Evolutionary conservation across 1,284 basidiomycete species (phyloP).

Genomic region (Mycena sp.): DNA sequence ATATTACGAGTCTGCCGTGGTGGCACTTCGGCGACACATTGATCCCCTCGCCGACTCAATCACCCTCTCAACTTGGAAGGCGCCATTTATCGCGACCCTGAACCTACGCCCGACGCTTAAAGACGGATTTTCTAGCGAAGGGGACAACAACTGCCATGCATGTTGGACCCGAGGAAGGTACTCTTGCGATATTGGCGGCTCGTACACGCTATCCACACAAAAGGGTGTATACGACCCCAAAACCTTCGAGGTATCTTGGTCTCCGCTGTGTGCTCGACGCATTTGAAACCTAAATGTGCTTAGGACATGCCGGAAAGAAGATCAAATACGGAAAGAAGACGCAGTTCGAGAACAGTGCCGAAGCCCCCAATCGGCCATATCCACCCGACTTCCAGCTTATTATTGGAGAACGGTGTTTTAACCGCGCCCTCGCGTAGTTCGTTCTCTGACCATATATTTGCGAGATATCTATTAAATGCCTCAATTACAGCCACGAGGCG

Average conservation of each 20-base stretch:
- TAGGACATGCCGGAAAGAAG: conserved; percentile 22
- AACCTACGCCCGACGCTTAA: conserved; percentile 23
- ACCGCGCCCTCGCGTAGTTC: conserved; percentile 26
- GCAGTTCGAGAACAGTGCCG: conserved; percentile 28
- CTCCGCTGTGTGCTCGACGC: too few species aligned
- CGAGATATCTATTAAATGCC: neutral
- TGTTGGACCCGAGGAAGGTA: conserved; percentile 30
- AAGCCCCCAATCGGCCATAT: conserved; percentile 29
- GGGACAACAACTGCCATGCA: conserved; percentile 21
- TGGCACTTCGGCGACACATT: conserved; percentile 14
- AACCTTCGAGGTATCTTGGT: conserved; percentile 19
- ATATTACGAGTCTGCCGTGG: conserved; percentile 28
- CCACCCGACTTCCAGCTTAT: conserved; percentile 23
- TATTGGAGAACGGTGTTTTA: conserved; percentile 26
- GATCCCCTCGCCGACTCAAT: conserved; percentile 29
- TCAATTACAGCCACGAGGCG: conserved; percentile 22
- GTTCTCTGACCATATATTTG: neutral
- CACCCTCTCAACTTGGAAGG: conserved; percentile 26
- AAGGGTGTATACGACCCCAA: conserved; percentile 27
- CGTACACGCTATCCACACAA: conserved; percentile 19
- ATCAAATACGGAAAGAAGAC: conserved; percentile 26
- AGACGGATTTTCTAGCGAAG: conserved; percentile 13
- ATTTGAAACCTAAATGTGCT: neutral
- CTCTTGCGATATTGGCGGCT: conserved; percentile 18
- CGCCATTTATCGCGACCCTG: conserved; percentile 26